Conservation (phyloP, 148 eudicot genomes). For the Bassia scoparia region DNA sequence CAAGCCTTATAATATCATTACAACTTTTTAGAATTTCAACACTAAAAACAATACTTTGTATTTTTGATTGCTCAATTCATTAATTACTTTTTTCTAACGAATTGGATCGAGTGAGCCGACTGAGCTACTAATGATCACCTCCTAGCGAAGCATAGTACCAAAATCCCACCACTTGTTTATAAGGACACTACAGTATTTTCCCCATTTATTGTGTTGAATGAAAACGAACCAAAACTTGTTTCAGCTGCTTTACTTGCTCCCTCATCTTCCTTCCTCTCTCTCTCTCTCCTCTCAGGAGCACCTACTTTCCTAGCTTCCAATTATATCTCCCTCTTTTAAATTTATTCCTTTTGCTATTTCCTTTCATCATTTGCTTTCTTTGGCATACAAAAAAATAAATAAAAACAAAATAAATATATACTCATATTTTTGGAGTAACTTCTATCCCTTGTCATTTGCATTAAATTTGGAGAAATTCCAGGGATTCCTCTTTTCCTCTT, state of each 20-base stretch:
- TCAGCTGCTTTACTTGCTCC: slow-evolving; percentile 34
- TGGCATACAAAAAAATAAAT: neutral
- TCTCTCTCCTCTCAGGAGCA: neutral
- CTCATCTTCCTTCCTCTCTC: slow-evolving; percentile 21
- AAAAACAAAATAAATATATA: too few relatives aligned
- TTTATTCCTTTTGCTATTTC: slow-evolving; percentile 35
- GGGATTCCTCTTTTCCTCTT: neutral
- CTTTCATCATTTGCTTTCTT: slow-evolving; percentile 20
- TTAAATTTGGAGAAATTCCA: slow-evolving; percentile 18
- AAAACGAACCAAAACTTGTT: slow-evolving; percentile 33
- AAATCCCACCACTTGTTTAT: too few relatives aligned
- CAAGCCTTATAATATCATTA: too few relatives aligned
- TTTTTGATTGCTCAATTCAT: too few relatives aligned
- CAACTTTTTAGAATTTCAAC: too few relatives aligned
- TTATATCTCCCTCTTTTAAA: neutral
- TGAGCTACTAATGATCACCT: too few relatives aligned
- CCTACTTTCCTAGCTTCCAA: neutral
- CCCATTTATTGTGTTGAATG: neutral
- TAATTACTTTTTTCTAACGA: too few relatives aligned
- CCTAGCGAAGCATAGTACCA: too few relatives aligned
- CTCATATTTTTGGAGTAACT: slow-evolving; percentile 19
- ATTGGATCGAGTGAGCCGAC: too few relatives aligned
- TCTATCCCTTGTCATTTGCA: slow-evolving; percentile 20
- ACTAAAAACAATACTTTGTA: too few relatives aligned
- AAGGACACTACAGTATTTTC: too few relatives aligned